These are phyloP conservation scores for Fagus crenata DNA, from an alignment of 306 rosid species.

Conservation along the genomic window DNA sequence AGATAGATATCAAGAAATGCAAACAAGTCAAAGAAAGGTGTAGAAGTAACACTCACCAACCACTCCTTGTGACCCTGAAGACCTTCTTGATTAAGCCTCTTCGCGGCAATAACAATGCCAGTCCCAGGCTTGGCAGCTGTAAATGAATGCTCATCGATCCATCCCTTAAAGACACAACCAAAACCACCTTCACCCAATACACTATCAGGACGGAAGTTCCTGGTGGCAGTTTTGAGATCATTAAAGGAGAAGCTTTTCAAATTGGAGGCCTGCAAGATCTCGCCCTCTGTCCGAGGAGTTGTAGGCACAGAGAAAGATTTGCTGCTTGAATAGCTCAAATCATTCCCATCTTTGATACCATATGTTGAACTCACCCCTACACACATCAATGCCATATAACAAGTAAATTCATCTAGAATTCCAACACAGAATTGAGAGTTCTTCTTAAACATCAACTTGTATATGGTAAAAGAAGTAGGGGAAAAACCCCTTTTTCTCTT, in stretches of 20 bases:
- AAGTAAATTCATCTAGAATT: conserved; percentile 7
- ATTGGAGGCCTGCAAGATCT: conserved; percentile 79
- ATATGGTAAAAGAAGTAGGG: background rate
- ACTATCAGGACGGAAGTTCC: conserved; percentile 97
- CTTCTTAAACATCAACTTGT: background rate
- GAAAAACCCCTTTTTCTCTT: background rate
- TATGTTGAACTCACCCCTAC: conserved; percentile 52
- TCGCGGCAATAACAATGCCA: conserved; percentile 86
- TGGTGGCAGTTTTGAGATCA: conserved; percentile 81
- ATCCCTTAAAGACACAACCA: conserved; percentile 88
- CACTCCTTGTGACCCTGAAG: conserved; percentile 96
- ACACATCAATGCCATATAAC: conserved; percentile 17
- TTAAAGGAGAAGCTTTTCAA: conserved; percentile 67
- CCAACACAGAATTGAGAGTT: conserved; percentile 18
- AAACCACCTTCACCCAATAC: conserved; percentile 97
- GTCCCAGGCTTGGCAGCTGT: conserved; percentile 80
- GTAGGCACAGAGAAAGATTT: conserved; percentile 52
- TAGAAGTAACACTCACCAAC: conserved; percentile 71
- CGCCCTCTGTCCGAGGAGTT: conserved; percentile 89
- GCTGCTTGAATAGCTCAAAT: conserved; percentile 44
- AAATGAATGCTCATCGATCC: conserved; percentile 83
- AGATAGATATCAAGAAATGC: conserved; percentile 1
- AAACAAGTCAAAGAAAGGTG: background rate
- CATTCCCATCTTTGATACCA: conserved; percentile 36
- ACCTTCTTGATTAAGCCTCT: conserved; percentile 96